Evolutionary conservation across 495 filamentous ascomycete genomes (phyloP), one percentile per base, ranked within the genome.

Genomic region (Talaromyces liani): DNA sequence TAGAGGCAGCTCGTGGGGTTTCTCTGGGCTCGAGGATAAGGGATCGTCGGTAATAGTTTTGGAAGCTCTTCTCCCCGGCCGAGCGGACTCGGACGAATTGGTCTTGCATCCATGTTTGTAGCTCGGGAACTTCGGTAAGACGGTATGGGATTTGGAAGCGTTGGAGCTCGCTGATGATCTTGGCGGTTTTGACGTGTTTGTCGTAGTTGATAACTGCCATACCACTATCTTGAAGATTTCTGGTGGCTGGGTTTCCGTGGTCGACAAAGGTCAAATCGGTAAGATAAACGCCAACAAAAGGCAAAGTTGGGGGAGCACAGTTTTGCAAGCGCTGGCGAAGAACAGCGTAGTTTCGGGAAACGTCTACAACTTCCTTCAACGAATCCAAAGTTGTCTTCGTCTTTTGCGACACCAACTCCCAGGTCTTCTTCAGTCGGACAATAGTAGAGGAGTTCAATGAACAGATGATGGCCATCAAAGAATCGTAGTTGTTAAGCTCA

Each of bases 101-200:
- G 14, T 85, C 82, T 66, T 93, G 85, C 73, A 99, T 87, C 94
- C 93, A 98, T 47, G 93, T 87, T 73, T 98, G 93, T 68, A 99
- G 81, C 67, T 98, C 95, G 0, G 91, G 85, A 14, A 98, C 79
- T 68, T 96, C 91, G 4, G 83, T 80, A 16, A 99, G 82, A 18
- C 88, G 86, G 69, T 99, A 97, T 1, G 95, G 94, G 55, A 97
- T 90, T 71, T 99, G 95, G 82, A 99, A 99, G 27, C 94, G 87
- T 73, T 98, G 94, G 10, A 98, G 83, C 67, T 98, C 93, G 63
- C 91, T 91, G 70, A 99, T 96, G 71, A 97, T 93, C 69, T 90
- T 90, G 7, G 95, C 93, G 3, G 93, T 97, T 71, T 91, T 91
- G 71, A 88, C 88, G 71, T 98, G 90, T 76, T 98, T 99, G 81